Percentiles rank a stretch among this genome's conserved stretches.
These are phyloP conservation scores for Hemerocallis citrina DNA, from an alignment of 106 monocot species.

Conservation along the genomic window DNA sequence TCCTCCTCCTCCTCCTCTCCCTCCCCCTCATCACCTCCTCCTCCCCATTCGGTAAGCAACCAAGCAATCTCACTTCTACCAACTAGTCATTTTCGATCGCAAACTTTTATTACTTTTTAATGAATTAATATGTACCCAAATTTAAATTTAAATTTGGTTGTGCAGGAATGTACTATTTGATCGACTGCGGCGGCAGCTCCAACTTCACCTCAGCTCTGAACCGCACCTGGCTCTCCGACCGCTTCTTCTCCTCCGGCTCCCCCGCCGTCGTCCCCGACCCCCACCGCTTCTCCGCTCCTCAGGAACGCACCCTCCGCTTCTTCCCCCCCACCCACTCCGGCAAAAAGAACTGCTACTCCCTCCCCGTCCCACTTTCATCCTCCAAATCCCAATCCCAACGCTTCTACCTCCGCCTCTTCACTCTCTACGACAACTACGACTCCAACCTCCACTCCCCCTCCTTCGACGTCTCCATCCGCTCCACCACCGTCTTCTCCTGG, in stretches of 20 bases:
- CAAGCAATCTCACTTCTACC: background rate
- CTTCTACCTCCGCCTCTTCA: conserved; percentile 88
- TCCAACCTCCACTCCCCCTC: conserved; percentile 53
- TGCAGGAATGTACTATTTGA: conserved; percentile 29
- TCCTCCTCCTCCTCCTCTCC: background rate
- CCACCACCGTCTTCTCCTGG: conserved; percentile 77
- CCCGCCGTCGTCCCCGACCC: conserved; percentile 61
- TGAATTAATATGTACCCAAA: too few species aligned
- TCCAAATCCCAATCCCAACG: conserved; percentile 21
- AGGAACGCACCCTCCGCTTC: conserved; percentile 82
- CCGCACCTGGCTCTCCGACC: conserved; percentile 69
- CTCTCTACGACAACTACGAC: conserved; percentile 98
- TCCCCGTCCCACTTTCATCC: too few species aligned
- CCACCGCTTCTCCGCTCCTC: conserved; percentile 49
- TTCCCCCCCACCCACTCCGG: conserved; percentile 69
- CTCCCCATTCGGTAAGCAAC: background rate
- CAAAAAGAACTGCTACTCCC: conserved; percentile 89
- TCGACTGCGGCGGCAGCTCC: conserved; percentile 74
- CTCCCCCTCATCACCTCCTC: background rate
- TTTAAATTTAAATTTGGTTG: too few species aligned
- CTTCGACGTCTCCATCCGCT: conserved; percentile 85
- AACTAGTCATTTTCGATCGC: background rate
- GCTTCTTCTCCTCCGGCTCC: conserved; percentile 52
- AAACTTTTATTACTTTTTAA: too few species aligned
- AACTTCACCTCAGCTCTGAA: conserved; percentile 65